Percentiles rank a stretch among this genome's conserved stretches.
Evolutionary conservation across 495 filamentous ascomycete species (phyloP).

Genomic region (Aspergillus bridgeri): DNA sequence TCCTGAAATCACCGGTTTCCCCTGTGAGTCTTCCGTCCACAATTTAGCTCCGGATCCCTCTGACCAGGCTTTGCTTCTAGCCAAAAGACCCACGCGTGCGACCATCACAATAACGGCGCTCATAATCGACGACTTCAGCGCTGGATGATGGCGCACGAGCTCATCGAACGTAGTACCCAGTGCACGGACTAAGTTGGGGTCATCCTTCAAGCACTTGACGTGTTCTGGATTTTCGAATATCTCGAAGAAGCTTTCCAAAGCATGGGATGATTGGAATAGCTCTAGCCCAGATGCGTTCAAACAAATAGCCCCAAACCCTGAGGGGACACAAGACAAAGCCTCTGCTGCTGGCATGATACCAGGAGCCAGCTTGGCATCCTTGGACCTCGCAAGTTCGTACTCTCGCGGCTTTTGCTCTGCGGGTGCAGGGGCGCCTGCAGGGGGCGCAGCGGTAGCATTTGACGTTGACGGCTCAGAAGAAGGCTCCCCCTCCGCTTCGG

Average conservation of each 20-base stretch:
- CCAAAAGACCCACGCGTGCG: constrained; percentile 67
- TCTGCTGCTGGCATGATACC: constrained; percentile 83
- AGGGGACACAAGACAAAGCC: constrained; percentile 78
- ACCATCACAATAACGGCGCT: constrained; percentile 80
- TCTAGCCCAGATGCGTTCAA: constrained; percentile 85
- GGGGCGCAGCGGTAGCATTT: constrained; percentile 12
- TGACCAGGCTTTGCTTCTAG: constrained; percentile 60
- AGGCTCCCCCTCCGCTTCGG: constrained; percentile 27
- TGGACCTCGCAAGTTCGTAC: constrained; percentile 33
- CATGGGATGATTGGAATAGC: constrained; percentile 78
- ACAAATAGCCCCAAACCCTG: constrained; percentile 90
- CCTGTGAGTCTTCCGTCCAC: constrained; percentile 53
- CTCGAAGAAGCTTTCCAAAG: constrained; percentile 82
- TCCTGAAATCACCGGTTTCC: constrained; percentile 30
- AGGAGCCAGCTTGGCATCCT: constrained; percentile 51
- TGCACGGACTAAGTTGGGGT: constrained; percentile 50
- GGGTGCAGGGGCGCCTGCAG: constrained; percentile 15
- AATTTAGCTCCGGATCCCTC: constrained; percentile 76
- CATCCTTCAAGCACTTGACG: constrained; percentile 73
- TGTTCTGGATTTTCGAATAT: constrained; percentile 92
- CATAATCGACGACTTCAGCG: constrained; percentile 73
- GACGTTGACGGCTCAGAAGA: constrained; percentile 15
- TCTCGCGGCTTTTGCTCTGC: constrained; percentile 26
- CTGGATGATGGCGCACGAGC: constrained; percentile 87
- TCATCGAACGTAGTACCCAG: constrained; percentile 90